These are phyloP conservation scores for Dendrobium catenatum DNA, from an alignment of 106 monocot species.

Conservation along the genomic window DNA sequence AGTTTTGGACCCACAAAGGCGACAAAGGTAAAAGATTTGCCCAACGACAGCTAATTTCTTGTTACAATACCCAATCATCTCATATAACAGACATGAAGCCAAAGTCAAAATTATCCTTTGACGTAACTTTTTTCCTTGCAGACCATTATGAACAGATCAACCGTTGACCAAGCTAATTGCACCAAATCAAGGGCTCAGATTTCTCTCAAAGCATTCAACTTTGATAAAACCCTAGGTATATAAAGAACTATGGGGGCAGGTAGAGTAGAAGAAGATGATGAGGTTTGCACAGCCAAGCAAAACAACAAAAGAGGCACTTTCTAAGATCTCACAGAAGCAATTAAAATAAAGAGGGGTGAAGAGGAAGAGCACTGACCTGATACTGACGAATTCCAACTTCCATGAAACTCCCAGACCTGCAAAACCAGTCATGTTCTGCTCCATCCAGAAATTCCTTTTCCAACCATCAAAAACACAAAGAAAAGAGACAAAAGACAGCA, in stretches of 20 bases:
- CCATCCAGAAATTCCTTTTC: background rate
- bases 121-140: background rate
- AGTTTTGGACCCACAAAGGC: too few species aligned
- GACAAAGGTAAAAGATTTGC: too few species aligned
- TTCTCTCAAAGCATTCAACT: background rate
- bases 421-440: background rate
- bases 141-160: background rate
- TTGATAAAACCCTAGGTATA: too few species aligned
- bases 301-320: background rate
- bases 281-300: background rate
- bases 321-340: background rate
- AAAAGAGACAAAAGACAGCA: background rate
- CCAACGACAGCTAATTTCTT: too few species aligned
- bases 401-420: constrained; percentile 6
- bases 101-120: background rate
- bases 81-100: too few species aligned
- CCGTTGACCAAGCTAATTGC: background rate
- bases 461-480: background rate
- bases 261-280: background rate
- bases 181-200: background rate
- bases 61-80: too few species aligned
- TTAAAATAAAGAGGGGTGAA: background rate
- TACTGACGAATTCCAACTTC: background rate
- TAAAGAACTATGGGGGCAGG: too few species aligned
- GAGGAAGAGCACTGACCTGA: background rate